phyloP scores from a whole-genome alignment of 768 basidiomycete species.

The Panus rudis region DNA sequence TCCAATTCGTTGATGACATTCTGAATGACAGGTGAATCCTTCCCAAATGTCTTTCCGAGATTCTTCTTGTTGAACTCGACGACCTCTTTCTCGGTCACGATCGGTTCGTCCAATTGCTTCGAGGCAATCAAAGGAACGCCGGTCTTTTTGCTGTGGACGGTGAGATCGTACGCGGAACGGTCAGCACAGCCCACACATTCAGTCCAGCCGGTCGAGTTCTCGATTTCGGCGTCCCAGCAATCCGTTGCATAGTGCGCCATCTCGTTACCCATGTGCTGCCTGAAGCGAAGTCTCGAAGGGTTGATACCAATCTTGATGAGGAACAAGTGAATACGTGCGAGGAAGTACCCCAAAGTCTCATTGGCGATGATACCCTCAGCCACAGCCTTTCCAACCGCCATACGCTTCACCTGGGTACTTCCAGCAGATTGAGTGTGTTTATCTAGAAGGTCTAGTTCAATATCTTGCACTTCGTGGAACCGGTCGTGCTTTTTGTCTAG shows the following conservation, averaged over 20 bases:
- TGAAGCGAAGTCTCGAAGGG: constrained; percentile 76
- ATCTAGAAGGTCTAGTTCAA: constrained; percentile 72
- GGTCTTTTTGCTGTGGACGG: constrained; percentile 81
- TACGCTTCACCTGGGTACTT: constrained; percentile 49
- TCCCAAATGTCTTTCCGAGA: constrained; percentile 85
- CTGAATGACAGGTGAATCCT: constrained; percentile 64
- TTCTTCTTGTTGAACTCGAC: constrained; percentile 82
- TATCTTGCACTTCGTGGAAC: constrained; percentile 76
- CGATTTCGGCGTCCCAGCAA: constrained; percentile 99
- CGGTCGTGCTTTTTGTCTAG: constrained; percentile 78
- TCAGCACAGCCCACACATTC: constrained; percentile 99
- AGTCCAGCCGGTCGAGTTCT: constrained; percentile 89
- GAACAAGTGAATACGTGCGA: constrained; percentile 88
- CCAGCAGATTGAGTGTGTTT: constrained; percentile 80
- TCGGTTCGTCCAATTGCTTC: constrained; percentile 78
- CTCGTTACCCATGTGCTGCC: constrained; percentile 98
- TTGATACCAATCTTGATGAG: constrained; percentile 87
- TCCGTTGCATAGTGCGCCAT: constrained; percentile 99
- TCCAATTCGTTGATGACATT: constrained; percentile 59
- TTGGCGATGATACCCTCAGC: constrained; percentile 84
- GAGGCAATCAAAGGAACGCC: constrained; percentile 82
- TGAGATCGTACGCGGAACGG: constrained; percentile 93
- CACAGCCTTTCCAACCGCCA: constrained; percentile 88
- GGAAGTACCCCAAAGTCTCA: constrained; percentile 95
- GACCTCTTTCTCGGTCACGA: constrained; percentile 73